These are phyloP conservation scores for Pythium apleroticum DNA, from an alignment of 352 stramenopile genomes.

Conservation along the genomic window DNA sequence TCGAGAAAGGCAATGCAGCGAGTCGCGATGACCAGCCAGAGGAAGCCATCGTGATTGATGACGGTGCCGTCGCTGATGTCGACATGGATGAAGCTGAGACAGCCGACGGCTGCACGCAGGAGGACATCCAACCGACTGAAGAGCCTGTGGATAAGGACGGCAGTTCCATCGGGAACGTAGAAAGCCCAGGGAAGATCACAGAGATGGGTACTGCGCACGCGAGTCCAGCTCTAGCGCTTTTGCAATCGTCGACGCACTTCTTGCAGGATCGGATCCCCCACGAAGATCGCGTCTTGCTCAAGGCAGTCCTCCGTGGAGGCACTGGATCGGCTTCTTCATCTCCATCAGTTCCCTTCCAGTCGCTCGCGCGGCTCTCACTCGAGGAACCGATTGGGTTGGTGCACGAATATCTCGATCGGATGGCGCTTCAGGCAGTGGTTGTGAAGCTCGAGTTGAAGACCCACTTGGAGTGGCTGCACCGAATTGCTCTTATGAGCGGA, in stretches of 20 bases:
- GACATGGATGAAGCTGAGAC: background rate
- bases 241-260: conserved; percentile 18
- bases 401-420: conserved; percentile 41
- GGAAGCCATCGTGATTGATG: background rate
- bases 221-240: background rate
- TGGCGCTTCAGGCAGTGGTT: conserved; percentile 46
- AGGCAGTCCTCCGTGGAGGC: conserved; percentile 4
- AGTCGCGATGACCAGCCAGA: background rate
- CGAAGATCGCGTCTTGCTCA: conserved; percentile 11
- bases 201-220: background rate
- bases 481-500: conserved; percentile 72
- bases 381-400: conserved; percentile 40
- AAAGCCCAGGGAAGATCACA: background rate
- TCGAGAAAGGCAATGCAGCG: background rate
- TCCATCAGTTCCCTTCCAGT: conserved; percentile 33
- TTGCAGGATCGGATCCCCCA: background rate
- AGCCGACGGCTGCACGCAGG: background rate
- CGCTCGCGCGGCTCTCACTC: conserved; percentile 43
- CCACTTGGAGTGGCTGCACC: conserved; percentile 61
- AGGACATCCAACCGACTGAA: background rate
- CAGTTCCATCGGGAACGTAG: background rate
- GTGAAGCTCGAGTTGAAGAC: conserved; percentile 40
- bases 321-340: background rate
- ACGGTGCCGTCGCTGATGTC: background rate
- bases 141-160: background rate